These are phyloP conservation scores for Dactylellina parvicollis DNA, from an alignment of 2,329 filamentous ascomycete genomes.

Conservation along the genomic window DNA sequence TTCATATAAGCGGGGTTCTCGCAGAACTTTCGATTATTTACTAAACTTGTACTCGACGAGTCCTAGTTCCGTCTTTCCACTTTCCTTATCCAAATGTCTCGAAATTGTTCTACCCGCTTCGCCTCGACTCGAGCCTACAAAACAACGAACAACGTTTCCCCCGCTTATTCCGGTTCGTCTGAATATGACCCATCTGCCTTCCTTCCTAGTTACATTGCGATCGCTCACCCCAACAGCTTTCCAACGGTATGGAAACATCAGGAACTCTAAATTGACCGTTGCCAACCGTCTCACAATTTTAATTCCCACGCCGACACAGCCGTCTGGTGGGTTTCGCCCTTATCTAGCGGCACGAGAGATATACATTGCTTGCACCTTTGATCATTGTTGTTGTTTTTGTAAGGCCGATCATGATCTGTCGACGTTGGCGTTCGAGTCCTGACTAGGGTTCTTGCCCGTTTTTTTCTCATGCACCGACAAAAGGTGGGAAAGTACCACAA, in stretches of 20 bases:
- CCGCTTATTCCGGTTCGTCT: conserved; percentile 32
- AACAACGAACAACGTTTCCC: conserved; percentile 31
- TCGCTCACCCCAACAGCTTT: conserved; percentile 24
- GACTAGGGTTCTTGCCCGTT: conserved; percentile 27
- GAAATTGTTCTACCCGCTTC: conserved; percentile 1
- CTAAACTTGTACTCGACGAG: conserved; percentile 3
- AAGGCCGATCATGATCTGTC: conserved; percentile 21
- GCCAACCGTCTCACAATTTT: conserved; percentile 46
- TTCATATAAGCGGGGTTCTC: conserved; percentile 44
- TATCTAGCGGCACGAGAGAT: conserved; percentile 5
- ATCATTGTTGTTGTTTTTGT: conserved; percentile 3
- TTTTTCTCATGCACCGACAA: conserved; percentile 14
- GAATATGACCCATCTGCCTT: conserved; percentile 22
- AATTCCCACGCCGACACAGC: not conserved
- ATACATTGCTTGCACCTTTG: conserved; percentile 4
- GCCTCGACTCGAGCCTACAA: conserved; percentile 40
- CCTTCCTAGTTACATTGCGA: conserved; percentile 37
- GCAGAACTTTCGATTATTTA: conserved; percentile 2
- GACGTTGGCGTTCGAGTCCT: conserved; percentile 4
- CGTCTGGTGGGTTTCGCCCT: conserved; percentile 17
- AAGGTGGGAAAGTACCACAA: conserved; percentile 6
- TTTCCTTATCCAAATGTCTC: conserved; percentile 33
- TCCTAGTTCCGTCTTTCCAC: conserved; percentile 22
- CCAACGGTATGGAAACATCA: conserved; percentile 29
- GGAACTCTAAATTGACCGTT: conserved; percentile 45